A percentile compares a stretch with the other conserved stretches of the same genome.
Conservation (phyloP, 2,329 filamentous ascomycete genomes). For the Botrytis paeoniae region DNA sequence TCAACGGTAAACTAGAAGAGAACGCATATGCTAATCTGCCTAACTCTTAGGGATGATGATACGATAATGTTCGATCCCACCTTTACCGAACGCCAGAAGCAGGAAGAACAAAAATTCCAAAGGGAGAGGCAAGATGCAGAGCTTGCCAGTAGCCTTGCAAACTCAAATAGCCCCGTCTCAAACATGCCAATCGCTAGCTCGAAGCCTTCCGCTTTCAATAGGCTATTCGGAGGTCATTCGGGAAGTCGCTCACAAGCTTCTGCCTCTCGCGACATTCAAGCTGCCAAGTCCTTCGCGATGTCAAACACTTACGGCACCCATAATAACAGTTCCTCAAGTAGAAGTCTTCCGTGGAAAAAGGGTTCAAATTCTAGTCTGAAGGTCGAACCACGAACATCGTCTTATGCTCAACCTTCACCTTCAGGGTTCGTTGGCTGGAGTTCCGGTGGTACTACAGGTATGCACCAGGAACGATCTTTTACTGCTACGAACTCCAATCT, state of each 20-base stretch:
- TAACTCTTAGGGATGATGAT: slow-evolving; percentile 31
- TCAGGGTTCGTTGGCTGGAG: background rate
- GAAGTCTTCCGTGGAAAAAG: slow-evolving; percentile 5
- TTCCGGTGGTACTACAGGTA: background rate
- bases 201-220: slow-evolving; percentile 32
- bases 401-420: background rate
- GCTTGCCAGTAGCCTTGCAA: slow-evolving; percentile 34
- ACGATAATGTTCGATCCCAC: slow-evolving; percentile 20
- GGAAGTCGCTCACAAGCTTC: slow-evolving; percentile 21
- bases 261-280: slow-evolving; percentile 12
- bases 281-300: background rate
- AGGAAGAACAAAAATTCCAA: slow-evolving; percentile 41
- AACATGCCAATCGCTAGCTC: slow-evolving; percentile 12
- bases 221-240: slow-evolving; percentile 30
- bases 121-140: slow-evolving; percentile 40
- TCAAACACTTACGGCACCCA: background rate
- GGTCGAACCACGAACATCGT: background rate
- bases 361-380: background rate
- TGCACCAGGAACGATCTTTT: background rate
- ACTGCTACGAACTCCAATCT: slow-evolving; percentile 17
- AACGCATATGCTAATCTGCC: slow-evolving; percentile 16
- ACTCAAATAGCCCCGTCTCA: slow-evolving; percentile 10
- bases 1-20: background rate
- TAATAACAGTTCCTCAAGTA: background rate
- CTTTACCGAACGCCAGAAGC: slow-evolving; percentile 32